Base-by-base conservation (phyloP, 305 asterid species). In the Coffea humblotiana region DNA sequence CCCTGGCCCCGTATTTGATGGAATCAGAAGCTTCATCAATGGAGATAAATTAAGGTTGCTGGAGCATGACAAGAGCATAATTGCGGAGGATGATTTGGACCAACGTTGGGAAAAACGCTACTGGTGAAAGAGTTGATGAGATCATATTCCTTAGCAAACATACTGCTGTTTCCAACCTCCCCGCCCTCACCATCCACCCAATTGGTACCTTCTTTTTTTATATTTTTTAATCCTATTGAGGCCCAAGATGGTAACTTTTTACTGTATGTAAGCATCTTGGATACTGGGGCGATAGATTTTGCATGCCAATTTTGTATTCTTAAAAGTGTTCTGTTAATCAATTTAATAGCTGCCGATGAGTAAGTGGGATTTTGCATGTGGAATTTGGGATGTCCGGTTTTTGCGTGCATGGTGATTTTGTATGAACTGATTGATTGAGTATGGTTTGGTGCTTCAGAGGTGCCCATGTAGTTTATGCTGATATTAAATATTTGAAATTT, bases 101-200 rank as follows among this genome's bases (percentile, higher is more conserved):
- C 80, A 72, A 60, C 85, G 98, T 72, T 95, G 99, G 99, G 97
- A 93, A 78, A 78, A 85, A 87, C 10, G 89, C 92, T 80, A 86
- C 97, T 56, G 92, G 93, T 6, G 97, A 95, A 86, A 40, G 84
- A 15, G 99, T 92, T 73, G 87, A 79, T 63, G 99, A 95, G 90
- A 72, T 95, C 64, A 82, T 95, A 27, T 92, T 95, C 73, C 90
- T 92, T 27, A 93, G 98, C 68, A 91, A 88, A 66, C 99, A 95
- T 85, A 91, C 78, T 69, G 99, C 99, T 81, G 91, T 78, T 58
- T 93, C 99, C 54, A 88, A 58, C 82, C 97, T 97, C n/a, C 97
- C 98, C 3, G 90, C 99, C 66, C 93, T 95, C 73, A 92, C 99
- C 35, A 82, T 95, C 80, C 98, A 95, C 85, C 98, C 99, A 9